Conservation (phyloP, 345 rosid genomes). For the Conringia planisiliqua region DNA sequence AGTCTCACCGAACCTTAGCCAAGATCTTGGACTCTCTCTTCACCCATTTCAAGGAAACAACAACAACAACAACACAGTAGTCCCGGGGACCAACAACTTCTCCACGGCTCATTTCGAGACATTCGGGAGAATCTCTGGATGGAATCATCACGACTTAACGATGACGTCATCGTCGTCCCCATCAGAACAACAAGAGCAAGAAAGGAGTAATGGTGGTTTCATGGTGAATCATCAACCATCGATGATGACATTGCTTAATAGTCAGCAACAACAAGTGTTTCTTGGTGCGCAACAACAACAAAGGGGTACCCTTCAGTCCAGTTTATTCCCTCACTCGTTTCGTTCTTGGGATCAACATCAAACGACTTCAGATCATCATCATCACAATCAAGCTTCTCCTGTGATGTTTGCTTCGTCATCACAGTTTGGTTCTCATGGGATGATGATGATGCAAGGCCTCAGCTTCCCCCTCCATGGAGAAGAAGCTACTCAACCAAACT, state of each 20-base stretch:
- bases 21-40: conserved; percentile 71
- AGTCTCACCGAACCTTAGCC: conserved; percentile 41
- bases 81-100: conserved; percentile 31
- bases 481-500: conserved; percentile 39
- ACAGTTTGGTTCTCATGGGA: conserved; percentile 53
- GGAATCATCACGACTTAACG: conserved; percentile 39
- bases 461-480: conserved; percentile 55
- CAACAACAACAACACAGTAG: conserved; percentile 13
- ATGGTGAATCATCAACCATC: conserved; percentile 40
- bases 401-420: conserved; percentile 44
- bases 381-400: conserved; percentile 37
- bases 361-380: conserved; percentile 40
- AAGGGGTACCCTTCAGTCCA: conserved; percentile 94
- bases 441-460: conserved; percentile 46
- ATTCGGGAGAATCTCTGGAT: conserved; percentile 49
- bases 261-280: conserved; percentile 39
- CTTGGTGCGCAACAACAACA: conserved; percentile 47
- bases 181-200: conserved; percentile 36
- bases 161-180: conserved; percentile 34
- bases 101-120: conserved; percentile 21
- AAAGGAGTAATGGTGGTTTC: conserved; percentile 38
- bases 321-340: conserved; percentile 45
- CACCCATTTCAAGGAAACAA: conserved; percentile 45
- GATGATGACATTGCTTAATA: conserved; percentile 35
- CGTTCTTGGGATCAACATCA: conserved; percentile 52